These are phyloP conservation scores for Termitomyces eurrhizus DNA, from an alignment of 768 basidiomycete species.

Conservation along the genomic window DNA sequence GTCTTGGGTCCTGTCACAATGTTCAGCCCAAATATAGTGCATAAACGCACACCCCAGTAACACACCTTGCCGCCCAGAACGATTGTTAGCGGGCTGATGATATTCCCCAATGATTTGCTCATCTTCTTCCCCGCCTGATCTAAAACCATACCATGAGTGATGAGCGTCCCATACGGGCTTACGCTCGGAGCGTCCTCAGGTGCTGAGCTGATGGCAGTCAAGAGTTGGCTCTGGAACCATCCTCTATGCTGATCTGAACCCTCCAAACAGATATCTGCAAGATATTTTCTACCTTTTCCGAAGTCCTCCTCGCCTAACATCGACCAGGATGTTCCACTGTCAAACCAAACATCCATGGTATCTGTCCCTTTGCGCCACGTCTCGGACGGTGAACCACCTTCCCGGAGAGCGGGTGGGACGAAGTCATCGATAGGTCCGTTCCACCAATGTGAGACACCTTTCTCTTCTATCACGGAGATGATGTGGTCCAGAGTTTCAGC, in stretches of 20 bases:
- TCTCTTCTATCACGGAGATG: slow-evolving; percentile 62
- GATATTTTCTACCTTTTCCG: slow-evolving; percentile 28
- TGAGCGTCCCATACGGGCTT: slow-evolving; percentile 68
- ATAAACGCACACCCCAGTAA: slow-evolving; percentile 3
- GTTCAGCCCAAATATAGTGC: background rate
- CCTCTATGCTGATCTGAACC: slow-evolving; percentile 98
- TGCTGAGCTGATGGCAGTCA: slow-evolving; percentile 69
- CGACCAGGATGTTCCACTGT: slow-evolving; percentile 94
- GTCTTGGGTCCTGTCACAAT: slow-evolving; percentile 52
- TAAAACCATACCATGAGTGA: slow-evolving; percentile 97
- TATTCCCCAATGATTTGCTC: slow-evolving; percentile 96
- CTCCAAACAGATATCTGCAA: slow-evolving; percentile 88
- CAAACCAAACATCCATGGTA: slow-evolving; percentile 99
- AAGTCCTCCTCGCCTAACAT: slow-evolving; percentile 49
- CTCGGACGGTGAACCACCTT: slow-evolving; percentile 33
- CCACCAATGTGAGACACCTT: slow-evolving; percentile 91
- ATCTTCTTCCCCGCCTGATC: slow-evolving; percentile 91
- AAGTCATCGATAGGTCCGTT: slow-evolving; percentile 80
- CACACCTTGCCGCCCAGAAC: slow-evolving; percentile 74
- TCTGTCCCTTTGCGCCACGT: slow-evolving; percentile 81
- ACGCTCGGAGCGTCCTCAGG: slow-evolving; percentile 26
- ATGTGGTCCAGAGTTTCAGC: slow-evolving; percentile 68
- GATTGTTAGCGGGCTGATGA: slow-evolving; percentile 79
- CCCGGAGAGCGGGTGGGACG: slow-evolving; percentile 54
- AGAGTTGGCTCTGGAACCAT: slow-evolving; percentile 95